Conservation (phyloP, 805 yeast species). For the Kuraishia piskuri region DNA sequence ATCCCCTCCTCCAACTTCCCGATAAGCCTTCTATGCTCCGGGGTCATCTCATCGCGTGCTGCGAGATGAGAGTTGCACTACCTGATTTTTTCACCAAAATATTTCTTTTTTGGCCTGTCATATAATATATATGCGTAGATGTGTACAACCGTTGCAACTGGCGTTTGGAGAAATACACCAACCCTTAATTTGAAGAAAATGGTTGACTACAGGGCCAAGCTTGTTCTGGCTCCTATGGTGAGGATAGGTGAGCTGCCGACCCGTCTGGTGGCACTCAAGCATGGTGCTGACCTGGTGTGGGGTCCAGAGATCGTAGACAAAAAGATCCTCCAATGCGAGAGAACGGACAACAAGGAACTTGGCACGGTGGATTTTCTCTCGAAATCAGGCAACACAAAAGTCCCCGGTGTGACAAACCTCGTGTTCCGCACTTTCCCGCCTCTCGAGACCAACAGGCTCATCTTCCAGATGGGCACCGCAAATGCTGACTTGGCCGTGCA, state of each 20-base stretch:
- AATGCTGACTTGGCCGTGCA: conserved; percentile 77
- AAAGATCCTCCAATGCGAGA: conserved; percentile 61
- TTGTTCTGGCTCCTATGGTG: conserved; percentile 95
- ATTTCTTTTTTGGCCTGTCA: no score
- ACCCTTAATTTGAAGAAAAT: conserved; percentile 18
- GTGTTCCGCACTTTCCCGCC: conserved; percentile 68
- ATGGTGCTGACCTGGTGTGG: conserved; percentile 97
- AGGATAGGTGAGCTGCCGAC: conserved; percentile 93
- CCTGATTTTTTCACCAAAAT: no score
- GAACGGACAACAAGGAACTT: conserved; percentile 48
- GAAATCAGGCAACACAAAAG: conserved; percentile 29
- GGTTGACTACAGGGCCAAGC: conserved; percentile 67
- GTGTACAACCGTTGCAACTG: no score
- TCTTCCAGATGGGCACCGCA: conserved; percentile 89
- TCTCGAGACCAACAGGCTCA: conserved; percentile 54
- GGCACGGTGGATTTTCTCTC: conserved; percentile 54
- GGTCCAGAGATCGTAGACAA: conserved; percentile 90
- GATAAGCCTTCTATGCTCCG: no score
- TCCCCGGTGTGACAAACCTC: conserved; percentile 40
- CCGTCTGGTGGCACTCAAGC: conserved; percentile 64
- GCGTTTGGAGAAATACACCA: no score
- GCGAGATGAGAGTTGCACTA: no score
- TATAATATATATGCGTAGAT: no score
- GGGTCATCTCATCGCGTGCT: no score
- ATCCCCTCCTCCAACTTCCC: no score